A percentile compares a stretch with the other conserved stretches of the same genome.
Evolutionary conservation across 495 filamentous ascomycete species (phyloP).

Genomic region (Lineolata rhizophorae): DNA sequence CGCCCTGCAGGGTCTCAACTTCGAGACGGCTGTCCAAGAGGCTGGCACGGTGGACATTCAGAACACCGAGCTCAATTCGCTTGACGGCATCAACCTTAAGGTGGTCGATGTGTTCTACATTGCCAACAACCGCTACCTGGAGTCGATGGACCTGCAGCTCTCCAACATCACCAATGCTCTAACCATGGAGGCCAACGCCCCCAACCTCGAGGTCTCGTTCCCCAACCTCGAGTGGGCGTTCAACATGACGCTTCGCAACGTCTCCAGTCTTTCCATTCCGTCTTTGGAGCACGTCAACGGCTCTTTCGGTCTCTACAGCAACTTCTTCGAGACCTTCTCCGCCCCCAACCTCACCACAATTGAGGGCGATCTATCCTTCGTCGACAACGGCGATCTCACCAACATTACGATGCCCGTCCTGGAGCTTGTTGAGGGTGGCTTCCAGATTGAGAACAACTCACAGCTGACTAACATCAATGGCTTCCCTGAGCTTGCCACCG

Average conservation of each 20-base stretch:
- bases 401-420: constrained; percentile 59
- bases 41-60: constrained; percentile 46
- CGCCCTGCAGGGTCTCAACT: constrained; percentile 40
- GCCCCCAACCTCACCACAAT: constrained; percentile 60
- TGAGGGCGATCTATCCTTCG: constrained; percentile 51
- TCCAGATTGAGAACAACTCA: constrained; percentile 78
- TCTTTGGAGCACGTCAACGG: constrained; percentile 56
- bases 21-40: constrained; percentile 29
- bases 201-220: constrained; percentile 34
- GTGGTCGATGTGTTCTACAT: constrained; percentile 30
- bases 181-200: constrained; percentile 38
- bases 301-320: constrained; percentile 66
- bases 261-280: constrained; percentile 48
- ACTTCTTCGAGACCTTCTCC: constrained; percentile 41
- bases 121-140: constrained; percentile 18
- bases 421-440: constrained; percentile 46
- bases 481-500: constrained; percentile 41
- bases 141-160: constrained; percentile 31
- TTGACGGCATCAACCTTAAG: constrained; percentile 61
- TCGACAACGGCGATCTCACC: constrained; percentile 48
- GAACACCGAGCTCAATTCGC: constrained; percentile 55
- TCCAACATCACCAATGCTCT: constrained; percentile 41
- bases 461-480: constrained; percentile 34
- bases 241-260: constrained; percentile 80
- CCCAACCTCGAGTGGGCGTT: constrained; percentile 54